Base-by-base conservation (phyloP, 2,329 filamentous ascomycete species). In the Alternaria metachromatica region DNA sequence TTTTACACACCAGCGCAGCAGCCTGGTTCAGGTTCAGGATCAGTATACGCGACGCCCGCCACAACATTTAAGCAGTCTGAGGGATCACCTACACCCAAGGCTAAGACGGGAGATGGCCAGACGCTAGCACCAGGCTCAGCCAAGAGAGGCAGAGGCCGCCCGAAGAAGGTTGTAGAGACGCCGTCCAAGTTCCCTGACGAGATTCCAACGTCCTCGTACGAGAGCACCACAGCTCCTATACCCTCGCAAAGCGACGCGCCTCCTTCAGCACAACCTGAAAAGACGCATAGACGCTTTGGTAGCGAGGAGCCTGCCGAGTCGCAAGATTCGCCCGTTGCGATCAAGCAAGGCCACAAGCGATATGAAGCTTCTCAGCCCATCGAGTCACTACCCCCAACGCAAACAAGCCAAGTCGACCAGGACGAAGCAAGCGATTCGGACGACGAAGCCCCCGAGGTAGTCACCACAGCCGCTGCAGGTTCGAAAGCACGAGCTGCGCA, bases 361-460 rank as follows among this genome's bases (percentile, higher is more conserved):
- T 69, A 66, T 55, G 57, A 70, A 59, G 57, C 58, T 41, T 41
- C 37, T 41, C 37, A 41, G n/a, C 37, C 37, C 15, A 41, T 41
- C 37, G 37, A 41, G 37, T 41, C 37, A 41, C 37, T 41, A 15
- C 54, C 53, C 21, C 53, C 48, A 44, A 15, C 33, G 8, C 28
- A 48, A 50, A 12, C 53, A 13, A 59, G 62, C 10, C 55, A 66
- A 21, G 56, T 67, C 12, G 67, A 71, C 11, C 72, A 77, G 15
- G 73, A 73, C 60, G 70, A 72, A 13, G 73, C 63, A 30, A 74
- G 67, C 65, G 78, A 79, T 65, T 77, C 78, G 0, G 79, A 80
- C 59, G 77, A 80, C 59, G 78, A 80, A 64, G 79, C 78, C 7
- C 78, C 80, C n/a, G 80, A 81, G 55, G 70, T 76, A 13, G 72